Evolutionary conservation across 192 early-diverging fungal genomes (phyloP), one percentile per base, ranked within the genome.

Genomic region (Coemansia sp.): DNA sequence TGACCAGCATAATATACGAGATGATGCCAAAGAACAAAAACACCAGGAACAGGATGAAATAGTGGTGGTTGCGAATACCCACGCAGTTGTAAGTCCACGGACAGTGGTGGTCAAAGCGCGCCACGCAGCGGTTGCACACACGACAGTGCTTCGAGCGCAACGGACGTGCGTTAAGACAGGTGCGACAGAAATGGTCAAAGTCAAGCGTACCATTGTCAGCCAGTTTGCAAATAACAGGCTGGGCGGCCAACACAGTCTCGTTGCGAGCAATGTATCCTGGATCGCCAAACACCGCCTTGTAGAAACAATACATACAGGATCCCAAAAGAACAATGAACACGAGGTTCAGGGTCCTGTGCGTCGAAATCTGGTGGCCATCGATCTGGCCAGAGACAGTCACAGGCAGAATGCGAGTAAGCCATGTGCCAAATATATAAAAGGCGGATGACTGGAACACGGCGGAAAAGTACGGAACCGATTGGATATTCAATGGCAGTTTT

Each of bases 31-130:
- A 18, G 25, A 89, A 63, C 68, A 97, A 88, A 29, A 88, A 73
- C 3, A 82, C 48, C 31, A 91, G 75, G 80, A 94, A 99, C 2
- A 89, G 30, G 75, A 99, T 86, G 72, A 99, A 99, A 28, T 87
- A 69, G 8, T 90, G 84, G 70, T 99, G 96, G 70, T 99, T 99
- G 57, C 80, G 76, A 16, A 88, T 83, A 1, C 96, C 96, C 68
- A 96, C 90, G 72, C 94, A 96, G 83, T 96, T 99, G 81, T 87
- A 90, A 31, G 94, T 96, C 96, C 95, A 99, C 18, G 95, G 97
- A 61, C 97, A 97, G 68, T 97, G 95, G 67, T 97, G 94, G 71
- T 97, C 96, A 82, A 97, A 97, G 40, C 87, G 86, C 22, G 93
- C 89, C 2, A 99, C 95, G 74, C 97, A 99, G 58, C 93, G 87